Conservation (phyloP, 805 yeast genomes). For the Barnettozyma siamensis region DNA sequence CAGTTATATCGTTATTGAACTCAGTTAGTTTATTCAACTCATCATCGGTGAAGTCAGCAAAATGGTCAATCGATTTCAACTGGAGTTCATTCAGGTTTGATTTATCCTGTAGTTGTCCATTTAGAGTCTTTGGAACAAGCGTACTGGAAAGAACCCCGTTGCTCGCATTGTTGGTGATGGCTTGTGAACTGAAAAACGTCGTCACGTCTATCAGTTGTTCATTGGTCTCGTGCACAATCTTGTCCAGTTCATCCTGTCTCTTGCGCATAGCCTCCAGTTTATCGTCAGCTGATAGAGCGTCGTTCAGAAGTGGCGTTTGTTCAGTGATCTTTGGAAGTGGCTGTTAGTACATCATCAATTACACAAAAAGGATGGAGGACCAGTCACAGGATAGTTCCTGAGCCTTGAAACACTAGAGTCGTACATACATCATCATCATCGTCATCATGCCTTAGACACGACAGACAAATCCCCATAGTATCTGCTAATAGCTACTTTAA, state of each 20-base stretch:
- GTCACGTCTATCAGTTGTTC: conserved; percentile 23
- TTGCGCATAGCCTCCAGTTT: conserved; percentile 19
- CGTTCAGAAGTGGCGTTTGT: conserved; percentile 29
- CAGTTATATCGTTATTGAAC: conserved; percentile 11
- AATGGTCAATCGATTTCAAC: conserved; percentile 4
- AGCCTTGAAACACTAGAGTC: neutral
- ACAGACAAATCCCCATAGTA: conserved; percentile 43
- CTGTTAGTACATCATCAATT: conserved; percentile 16
- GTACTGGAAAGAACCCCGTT: neutral
- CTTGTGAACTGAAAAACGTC: conserved; percentile 15
- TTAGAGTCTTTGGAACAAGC: conserved; percentile 11
- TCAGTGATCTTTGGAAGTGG: conserved; percentile 29
- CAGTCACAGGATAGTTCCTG: neutral
- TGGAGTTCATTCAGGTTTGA: conserved; percentile 6
- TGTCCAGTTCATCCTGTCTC: conserved; percentile 41
- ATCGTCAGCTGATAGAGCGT: conserved; percentile 17
- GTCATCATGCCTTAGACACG: conserved; percentile 35
- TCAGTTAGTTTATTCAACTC: conserved; percentile 8
- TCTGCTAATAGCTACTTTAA: neutral
- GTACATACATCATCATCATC: conserved; percentile 35
- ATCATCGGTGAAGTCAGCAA: conserved; percentile 6
- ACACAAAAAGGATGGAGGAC: neutral
- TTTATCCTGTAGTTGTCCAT: conserved; percentile 8
- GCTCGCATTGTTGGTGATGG: neutral
- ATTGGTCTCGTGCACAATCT: conserved; percentile 38